Evolutionary conservation across 352 stramenopile genomes (phyloP).

Genomic region (Plasmopara viticola): DNA sequence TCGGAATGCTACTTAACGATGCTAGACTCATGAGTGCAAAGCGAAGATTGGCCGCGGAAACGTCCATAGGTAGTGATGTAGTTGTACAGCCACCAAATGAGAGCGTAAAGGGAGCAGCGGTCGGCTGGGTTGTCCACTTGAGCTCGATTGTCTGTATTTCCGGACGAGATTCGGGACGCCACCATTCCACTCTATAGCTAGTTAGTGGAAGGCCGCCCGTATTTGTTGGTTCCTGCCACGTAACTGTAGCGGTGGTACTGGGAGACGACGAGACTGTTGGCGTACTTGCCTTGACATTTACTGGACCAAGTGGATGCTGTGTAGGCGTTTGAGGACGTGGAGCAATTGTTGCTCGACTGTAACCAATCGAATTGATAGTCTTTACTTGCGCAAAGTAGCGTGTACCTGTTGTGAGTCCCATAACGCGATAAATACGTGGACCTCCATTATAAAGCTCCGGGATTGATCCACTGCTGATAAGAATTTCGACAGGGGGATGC

Average conservation of each 20-base stretch:
- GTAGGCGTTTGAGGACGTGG: conserved; percentile 52
- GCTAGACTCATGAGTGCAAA: conserved; percentile 86
- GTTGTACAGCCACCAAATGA: conserved; percentile 75
- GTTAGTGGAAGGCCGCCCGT: conserved; percentile 58
- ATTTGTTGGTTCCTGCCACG: conserved; percentile 57
- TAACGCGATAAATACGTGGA: conserved; percentile 63
- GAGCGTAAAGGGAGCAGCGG: conserved; percentile 49
- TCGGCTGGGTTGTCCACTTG: conserved; percentile 64
- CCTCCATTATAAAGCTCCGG: conserved; percentile 50
- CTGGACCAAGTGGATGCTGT: conserved; percentile 35
- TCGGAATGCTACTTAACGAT: conserved; percentile 13
- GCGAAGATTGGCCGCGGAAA: conserved; percentile 72
- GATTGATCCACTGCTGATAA: conserved; percentile 18
- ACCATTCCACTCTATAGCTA: conserved; percentile 84
- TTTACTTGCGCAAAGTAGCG: conserved; percentile 86
- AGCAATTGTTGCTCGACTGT: conserved; percentile 55
- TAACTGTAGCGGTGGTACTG: conserved; percentile 54
- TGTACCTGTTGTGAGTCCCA: conserved; percentile 56
- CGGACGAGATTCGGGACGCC: conserved; percentile 34
- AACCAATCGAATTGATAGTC: conserved; percentile 55
- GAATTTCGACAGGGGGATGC: conserved; percentile 34
- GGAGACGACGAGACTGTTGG: conserved; percentile 33
- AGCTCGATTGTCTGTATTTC: conserved; percentile 86
- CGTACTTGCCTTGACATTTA: conserved; percentile 58
- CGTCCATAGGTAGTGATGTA: conserved; percentile 61